These are phyloP conservation scores for Boletus eberwhitei DNA, from an alignment of 768 basidiomycete genomes.

Conservation along the genomic window DNA sequence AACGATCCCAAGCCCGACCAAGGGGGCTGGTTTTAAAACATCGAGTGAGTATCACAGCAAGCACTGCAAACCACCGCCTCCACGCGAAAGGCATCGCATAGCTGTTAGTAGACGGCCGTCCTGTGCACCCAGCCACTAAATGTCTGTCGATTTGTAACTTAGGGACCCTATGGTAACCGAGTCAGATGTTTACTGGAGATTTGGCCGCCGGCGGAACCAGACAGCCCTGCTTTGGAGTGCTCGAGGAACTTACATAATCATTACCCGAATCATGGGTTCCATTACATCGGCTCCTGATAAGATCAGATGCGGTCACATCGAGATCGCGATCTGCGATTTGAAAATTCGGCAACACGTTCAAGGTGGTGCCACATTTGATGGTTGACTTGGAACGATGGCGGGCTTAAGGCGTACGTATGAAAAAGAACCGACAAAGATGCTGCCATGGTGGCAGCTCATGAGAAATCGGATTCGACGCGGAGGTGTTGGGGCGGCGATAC, in stretches of 20 bases:
- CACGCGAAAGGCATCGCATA: not conserved
- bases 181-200: not conserved
- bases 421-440: not conserved
- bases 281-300: not conserved
- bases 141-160: not conserved
- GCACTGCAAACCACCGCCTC: constrained; percentile 14
- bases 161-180: not conserved
- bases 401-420: not conserved
- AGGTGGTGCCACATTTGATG: not conserved
- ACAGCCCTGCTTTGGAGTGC: no score
- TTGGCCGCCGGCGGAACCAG: no score
- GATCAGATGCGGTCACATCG: not conserved
- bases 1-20: not conserved
- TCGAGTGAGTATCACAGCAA: constrained; percentile 9
- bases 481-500: not conserved
- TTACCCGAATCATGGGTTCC: no score
- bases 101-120: not conserved
- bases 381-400: not conserved
- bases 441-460: not conserved
- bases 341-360: not conserved
- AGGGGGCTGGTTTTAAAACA: not conserved
- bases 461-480: not conserved
- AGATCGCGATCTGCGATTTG: not conserved
- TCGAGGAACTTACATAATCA: no score
- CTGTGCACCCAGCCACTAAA: not conserved